Evolutionary conservation across 2,329 filamentous ascomycete genomes (phyloP).

Genomic region (Metarhizium sp.): DNA sequence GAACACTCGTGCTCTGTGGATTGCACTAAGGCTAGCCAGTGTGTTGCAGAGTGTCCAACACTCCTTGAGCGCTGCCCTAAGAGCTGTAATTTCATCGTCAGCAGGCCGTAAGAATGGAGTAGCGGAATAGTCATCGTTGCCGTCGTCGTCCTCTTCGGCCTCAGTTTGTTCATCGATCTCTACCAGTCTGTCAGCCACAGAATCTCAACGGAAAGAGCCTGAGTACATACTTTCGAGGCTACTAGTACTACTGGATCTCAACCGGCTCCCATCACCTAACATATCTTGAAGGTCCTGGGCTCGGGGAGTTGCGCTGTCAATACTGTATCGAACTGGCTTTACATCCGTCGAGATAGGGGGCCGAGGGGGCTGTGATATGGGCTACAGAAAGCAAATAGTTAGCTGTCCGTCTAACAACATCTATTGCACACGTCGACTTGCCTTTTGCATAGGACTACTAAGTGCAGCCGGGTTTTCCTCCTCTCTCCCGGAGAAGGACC

Average conservation of each 20-base stretch:
- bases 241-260: constrained; percentile 58
- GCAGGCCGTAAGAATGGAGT: constrained; percentile 31
- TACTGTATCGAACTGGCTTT: constrained; percentile 53
- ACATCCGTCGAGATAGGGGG: constrained; percentile 70
- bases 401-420: background rate
- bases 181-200: constrained; percentile 14
- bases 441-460: constrained; percentile 14
- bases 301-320: constrained; percentile 65
- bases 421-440: constrained; percentile 5
- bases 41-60: constrained; percentile 95
- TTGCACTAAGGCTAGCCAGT: constrained; percentile 73
- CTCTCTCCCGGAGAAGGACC: constrained; percentile 27
- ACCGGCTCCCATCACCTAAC: constrained; percentile 42
- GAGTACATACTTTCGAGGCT: constrained; percentile 62
- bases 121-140: constrained; percentile 35
- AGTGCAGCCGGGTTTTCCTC: constrained; percentile 21
- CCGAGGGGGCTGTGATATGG: constrained; percentile 37
- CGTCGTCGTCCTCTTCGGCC: constrained; percentile 43
- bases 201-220: background rate
- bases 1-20: constrained; percentile 72
- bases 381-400: constrained; percentile 3
- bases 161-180: constrained; percentile 48
- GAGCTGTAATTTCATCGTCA: constrained; percentile 54
- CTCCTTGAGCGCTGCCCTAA: constrained; percentile 72
- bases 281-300: constrained; percentile 77